These are phyloP conservation scores for Alternaria atra DNA, from an alignment of 2,329 filamentous ascomycete species.

Conservation along the genomic window DNA sequence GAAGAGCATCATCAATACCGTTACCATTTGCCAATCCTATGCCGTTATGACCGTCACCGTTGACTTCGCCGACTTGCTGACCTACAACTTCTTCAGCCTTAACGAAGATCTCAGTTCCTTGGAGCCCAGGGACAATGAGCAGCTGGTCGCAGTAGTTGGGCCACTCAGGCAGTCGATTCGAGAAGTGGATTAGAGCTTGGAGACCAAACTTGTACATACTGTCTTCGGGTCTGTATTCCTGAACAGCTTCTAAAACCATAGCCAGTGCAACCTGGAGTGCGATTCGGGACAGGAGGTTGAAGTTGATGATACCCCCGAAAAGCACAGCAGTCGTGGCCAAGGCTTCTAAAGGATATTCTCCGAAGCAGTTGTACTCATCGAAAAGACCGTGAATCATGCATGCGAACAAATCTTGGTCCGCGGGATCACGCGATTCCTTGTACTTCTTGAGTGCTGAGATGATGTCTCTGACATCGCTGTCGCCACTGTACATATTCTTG, in stretches of 20 bases:
- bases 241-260: slow-evolving; percentile 96
- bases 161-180: slow-evolving; percentile 87
- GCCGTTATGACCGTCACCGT: slow-evolving; percentile 55
- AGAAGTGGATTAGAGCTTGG: slow-evolving; percentile 90
- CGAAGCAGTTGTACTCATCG: slow-evolving; percentile 95
- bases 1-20: slow-evolving; percentile 68
- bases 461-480: slow-evolving; percentile 85
- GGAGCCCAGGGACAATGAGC: slow-evolving; percentile 80
- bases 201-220: slow-evolving; percentile 99
- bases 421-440: slow-evolving; percentile 83
- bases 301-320: slow-evolving; percentile 95
- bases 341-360: slow-evolving; percentile 94
- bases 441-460: slow-evolving; percentile 85
- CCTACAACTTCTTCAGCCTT: slow-evolving; percentile 83
- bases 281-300: slow-evolving; percentile 87
- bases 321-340: slow-evolving; percentile 94
- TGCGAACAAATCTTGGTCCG: slow-evolving; percentile 93
- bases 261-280: slow-evolving; percentile 92
- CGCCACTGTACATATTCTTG: slow-evolving; percentile 95
- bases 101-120: slow-evolving; percentile 83
- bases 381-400: slow-evolving; percentile 99
- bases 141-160: slow-evolving; percentile 91
- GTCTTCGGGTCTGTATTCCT: slow-evolving; percentile 81
- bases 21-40: slow-evolving; percentile 72
- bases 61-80: slow-evolving; percentile 69